Percentiles rank a stretch among this genome's conserved stretches.
Conservation (phyloP, 1,284 basidiomycete genomes). For the Trametes versicolor region DNA sequence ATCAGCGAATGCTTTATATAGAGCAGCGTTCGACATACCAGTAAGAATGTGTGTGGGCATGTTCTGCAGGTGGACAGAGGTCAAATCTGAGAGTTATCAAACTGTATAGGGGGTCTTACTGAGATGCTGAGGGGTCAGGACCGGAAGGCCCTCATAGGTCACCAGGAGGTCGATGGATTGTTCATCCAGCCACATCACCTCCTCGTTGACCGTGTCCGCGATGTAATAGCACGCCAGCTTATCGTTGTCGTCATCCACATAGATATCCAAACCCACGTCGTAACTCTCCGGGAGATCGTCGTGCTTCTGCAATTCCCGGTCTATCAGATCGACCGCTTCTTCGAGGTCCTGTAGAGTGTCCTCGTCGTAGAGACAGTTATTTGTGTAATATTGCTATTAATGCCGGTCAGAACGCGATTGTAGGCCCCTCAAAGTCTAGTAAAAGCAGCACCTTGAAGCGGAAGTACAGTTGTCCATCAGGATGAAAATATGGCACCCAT, state of each 20-base stretch:
- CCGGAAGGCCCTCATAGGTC: not conserved
- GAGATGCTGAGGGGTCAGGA: constrained; percentile 25
- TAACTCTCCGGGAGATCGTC: constrained; percentile 14
- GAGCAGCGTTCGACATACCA: not conserved
- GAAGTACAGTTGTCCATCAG: too few species aligned
- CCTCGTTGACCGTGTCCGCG: constrained; percentile 15
- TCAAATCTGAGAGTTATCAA: too few species aligned
- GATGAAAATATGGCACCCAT: constrained; percentile 23
- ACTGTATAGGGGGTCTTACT: constrained; percentile 18
- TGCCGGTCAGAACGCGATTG: not conserved
- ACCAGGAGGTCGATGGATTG: constrained; percentile 9
- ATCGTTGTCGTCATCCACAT: constrained; percentile 14
- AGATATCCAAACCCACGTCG: constrained; percentile 30
- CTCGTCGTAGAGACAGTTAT: constrained; percentile 21
- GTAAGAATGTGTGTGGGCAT: constrained; percentile 4
- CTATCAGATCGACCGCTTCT: constrained; percentile 3
- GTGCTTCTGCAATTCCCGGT: not conserved
- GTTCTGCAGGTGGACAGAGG: constrained; percentile 1
- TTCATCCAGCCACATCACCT: constrained; percentile 35
- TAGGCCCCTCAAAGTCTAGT: too few species aligned
- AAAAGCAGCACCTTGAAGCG: too few species aligned
- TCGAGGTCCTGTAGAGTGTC: constrained; percentile 16
- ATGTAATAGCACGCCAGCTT: constrained; percentile 36
- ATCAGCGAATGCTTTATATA: not conserved
- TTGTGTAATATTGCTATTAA: constrained; percentile 25